A percentile compares a stretch with the other conserved stretches of the same genome.
Conservation (phyloP, 345 rosid genomes). For the Melaleuca alternifolia region DNA sequence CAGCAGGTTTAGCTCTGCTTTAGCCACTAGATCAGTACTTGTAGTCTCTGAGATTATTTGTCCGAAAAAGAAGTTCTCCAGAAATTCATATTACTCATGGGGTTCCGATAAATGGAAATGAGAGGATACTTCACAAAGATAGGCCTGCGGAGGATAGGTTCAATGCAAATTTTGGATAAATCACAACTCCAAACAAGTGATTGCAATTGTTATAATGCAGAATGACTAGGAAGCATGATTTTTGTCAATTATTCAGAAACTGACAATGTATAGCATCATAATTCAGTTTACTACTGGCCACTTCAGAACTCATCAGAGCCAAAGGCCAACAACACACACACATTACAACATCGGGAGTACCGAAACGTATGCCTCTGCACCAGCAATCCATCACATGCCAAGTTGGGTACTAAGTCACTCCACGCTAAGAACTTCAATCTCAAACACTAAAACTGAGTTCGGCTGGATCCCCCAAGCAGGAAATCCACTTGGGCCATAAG, state of each 20-base stretch:
- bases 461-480: slow-evolving; percentile 84
- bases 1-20: background rate
- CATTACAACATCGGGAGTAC: background rate
- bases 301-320: background rate
- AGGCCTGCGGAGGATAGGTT: background rate
- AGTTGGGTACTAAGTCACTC: slow-evolving; percentile 17
- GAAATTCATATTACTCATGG: background rate
- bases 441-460: slow-evolving; percentile 74
- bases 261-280: background rate
- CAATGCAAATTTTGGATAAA: background rate
- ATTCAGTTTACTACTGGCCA: background rate
- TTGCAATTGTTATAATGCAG: background rate
- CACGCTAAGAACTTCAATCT: slow-evolving; percentile 62
- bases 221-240: background rate
- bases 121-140: background rate
- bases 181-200: background rate
- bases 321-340: background rate
- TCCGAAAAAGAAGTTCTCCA: background rate
- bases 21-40: background rate
- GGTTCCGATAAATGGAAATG: background rate
- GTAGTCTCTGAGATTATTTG: background rate
- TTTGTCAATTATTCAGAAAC: background rate
- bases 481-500: slow-evolving; percentile 81
- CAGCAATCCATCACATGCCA: background rate
- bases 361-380: background rate